Evolutionary conservation across 495 filamentous ascomycete species (phyloP).

Genomic region (Lindgomyces ingoldianus): DNA sequence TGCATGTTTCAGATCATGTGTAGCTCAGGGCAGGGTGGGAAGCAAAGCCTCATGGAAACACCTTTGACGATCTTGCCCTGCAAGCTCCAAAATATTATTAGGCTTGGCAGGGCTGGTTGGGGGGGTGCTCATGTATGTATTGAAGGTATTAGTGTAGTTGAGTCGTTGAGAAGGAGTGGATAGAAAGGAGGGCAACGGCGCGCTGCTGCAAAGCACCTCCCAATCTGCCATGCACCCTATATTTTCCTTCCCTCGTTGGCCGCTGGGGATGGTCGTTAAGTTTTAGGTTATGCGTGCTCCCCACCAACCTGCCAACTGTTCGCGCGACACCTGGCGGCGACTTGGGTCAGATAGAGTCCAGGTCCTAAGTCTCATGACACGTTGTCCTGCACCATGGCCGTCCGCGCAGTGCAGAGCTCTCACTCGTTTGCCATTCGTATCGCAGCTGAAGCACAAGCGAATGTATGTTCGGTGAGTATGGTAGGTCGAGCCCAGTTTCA

Average conservation of each 20-base stretch:
- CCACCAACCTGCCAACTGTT: neutral
- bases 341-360: conserved; percentile 12
- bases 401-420: neutral
- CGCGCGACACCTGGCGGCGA: conserved; percentile 2
- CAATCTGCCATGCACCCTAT: conserved; percentile 21
- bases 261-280: neutral
- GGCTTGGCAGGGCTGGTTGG: conserved; percentile 28
- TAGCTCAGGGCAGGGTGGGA: neutral
- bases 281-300: neutral
- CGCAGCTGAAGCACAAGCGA: neutral
- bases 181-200: neutral
- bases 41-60: neutral
- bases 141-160: conserved; percentile 10
- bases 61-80: neutral
- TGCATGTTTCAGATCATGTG: neutral
- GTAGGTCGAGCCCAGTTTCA: conserved; percentile 19
- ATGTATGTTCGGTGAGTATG: conserved; percentile 2
- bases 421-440: conserved; percentile 10
- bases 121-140: conserved; percentile 32
- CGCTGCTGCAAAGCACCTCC: neutral
- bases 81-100: neutral
- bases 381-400: conserved; percentile 3
- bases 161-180: neutral
- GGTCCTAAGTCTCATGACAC: conserved; percentile 28
- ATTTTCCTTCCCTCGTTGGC: conserved; percentile 12